Conservation (phyloP, 2,329 filamentous ascomycete species). For the Cladosporium sp. region DNA sequence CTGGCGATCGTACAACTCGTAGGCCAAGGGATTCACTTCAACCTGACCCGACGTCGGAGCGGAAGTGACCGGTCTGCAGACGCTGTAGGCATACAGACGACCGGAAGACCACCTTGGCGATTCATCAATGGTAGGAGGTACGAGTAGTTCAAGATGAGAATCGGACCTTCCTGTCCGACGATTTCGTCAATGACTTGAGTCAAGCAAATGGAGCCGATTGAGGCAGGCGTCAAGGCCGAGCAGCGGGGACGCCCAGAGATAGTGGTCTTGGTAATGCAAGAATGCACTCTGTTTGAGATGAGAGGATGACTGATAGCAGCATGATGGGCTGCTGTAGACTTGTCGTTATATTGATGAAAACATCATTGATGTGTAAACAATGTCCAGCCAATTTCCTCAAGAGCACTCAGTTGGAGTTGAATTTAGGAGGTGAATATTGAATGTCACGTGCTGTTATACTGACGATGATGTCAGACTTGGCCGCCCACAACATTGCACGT, state of each 20-base stretch:
- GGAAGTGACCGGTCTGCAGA: not conserved
- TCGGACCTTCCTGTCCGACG: not conserved
- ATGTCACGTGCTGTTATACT: not conserved
- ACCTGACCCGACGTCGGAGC: conserved; percentile 8
- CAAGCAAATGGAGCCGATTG: conserved; percentile 1
- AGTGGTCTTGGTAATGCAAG: conserved; percentile 6
- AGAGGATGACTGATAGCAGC: not conserved
- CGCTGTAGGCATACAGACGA: not conserved
- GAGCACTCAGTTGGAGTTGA: not conserved
- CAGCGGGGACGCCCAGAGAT: conserved; percentile 13
- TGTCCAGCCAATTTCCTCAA: not conserved
- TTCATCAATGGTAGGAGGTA: not conserved
- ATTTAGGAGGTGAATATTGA: too few species aligned
- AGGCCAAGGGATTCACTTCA: not conserved
- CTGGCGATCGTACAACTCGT: not conserved
- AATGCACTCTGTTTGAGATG: not conserved
- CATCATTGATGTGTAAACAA: too few species aligned
- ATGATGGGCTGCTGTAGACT: not conserved
- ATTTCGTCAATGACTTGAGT: not conserved
- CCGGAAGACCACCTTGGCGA: not conserved
- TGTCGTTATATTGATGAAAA: not conserved
- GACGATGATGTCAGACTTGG: not conserved
- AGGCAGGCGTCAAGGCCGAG: conserved; percentile 13
- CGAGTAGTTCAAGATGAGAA: not conserved
- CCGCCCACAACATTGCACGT: not conserved